Conservation (phyloP, 768 basidiomycete species). For the Tremella yokohamensis region DNA sequence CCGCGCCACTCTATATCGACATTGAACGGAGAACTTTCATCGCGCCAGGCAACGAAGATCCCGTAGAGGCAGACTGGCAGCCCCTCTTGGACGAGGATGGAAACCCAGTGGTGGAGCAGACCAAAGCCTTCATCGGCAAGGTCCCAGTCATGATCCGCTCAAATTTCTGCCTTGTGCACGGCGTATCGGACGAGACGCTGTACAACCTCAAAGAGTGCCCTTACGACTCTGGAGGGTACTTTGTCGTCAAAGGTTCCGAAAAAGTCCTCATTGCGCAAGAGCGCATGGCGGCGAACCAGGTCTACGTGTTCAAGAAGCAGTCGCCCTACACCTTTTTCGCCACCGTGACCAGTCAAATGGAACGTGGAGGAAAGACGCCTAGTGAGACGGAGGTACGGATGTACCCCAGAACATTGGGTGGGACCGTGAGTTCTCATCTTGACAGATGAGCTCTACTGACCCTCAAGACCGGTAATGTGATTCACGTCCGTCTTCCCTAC, state of each 20-base stretch:
- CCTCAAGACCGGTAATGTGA: constrained; percentile 58
- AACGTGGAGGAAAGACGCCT: constrained; percentile 89
- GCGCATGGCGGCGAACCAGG: constrained; percentile 98
- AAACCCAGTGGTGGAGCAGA: constrained; percentile 42
- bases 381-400: constrained; percentile 97
- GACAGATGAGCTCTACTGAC: neutral
- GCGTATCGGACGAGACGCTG: constrained; percentile 70
- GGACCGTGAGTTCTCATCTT: constrained; percentile 64
- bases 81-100: constrained; percentile 41
- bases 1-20: constrained; percentile 90
- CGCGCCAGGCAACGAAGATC: constrained; percentile 68
- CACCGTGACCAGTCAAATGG: constrained; percentile 94
- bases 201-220: constrained; percentile 96
- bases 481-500: constrained; percentile 96
- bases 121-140: constrained; percentile 76
- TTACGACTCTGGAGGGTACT: constrained; percentile 95
- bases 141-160: constrained; percentile 97
- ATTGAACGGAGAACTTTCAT: constrained; percentile 81
- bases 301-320: constrained; percentile 97
- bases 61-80: constrained; percentile 68
- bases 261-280: constrained; percentile 99
- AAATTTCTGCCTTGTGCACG: constrained; percentile 86
- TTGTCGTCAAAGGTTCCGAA: constrained; percentile 98
- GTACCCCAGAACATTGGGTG: constrained; percentile 80
- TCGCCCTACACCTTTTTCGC: constrained; percentile 79